Conservation (phyloP, 805 yeast species). For the Kuraishia piskuri region DNA sequence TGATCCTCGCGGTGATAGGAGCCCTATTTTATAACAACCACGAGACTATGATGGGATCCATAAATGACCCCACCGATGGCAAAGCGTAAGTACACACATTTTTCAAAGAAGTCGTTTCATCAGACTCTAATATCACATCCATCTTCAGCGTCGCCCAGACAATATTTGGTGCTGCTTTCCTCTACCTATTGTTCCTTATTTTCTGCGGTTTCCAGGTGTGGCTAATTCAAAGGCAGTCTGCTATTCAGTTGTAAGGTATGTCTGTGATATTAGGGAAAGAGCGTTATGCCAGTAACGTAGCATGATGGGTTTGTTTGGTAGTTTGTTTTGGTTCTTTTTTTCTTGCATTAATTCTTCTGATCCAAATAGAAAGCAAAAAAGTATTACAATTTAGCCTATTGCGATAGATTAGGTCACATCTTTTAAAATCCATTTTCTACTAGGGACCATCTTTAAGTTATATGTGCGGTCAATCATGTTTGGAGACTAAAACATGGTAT, state of each 20-base stretch:
- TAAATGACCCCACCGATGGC: constrained; percentile 87
- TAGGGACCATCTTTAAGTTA: background rate
- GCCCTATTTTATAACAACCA: constrained; percentile 70
- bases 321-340: background rate
- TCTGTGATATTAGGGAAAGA: background rate
- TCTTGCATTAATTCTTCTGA: background rate
- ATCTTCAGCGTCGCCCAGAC: constrained; percentile 68
- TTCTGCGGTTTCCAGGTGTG: constrained; percentile 87
- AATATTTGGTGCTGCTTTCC: constrained; percentile 80
- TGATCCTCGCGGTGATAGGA: constrained; percentile 80
- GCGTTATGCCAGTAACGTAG: background rate
- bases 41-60: constrained; percentile 90
- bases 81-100: constrained; percentile 42
- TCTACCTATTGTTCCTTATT: constrained; percentile 69
- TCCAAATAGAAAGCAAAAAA: background rate
- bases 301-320: background rate
- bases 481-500: background rate
- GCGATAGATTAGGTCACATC: background rate
- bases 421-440: background rate
- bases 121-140: background rate
- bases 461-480: background rate
- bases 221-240: constrained; percentile 51
- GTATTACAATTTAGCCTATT: background rate
- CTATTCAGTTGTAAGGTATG: constrained; percentile 42
- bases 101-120: background rate